Conservation (phyloP, 352 stramenopile genomes). For the Phytophthora kernoviae region DNA sequence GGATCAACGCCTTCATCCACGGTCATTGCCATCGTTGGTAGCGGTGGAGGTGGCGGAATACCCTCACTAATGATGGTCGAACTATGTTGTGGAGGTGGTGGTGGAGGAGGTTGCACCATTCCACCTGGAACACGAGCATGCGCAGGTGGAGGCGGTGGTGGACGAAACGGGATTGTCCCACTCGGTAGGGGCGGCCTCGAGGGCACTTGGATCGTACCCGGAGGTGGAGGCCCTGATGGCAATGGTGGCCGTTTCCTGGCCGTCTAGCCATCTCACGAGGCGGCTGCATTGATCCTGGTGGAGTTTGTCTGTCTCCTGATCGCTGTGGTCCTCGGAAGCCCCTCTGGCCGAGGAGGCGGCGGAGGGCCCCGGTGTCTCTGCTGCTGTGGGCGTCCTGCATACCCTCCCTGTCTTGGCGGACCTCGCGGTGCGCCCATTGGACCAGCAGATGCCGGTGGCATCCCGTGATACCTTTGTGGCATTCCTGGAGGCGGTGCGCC, state of each 20-base stretch:
- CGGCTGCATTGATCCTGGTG: constrained; percentile 16
- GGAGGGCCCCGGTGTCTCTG: constrained; percentile 12
- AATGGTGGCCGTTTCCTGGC: constrained; percentile 65
- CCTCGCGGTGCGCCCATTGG: constrained; percentile 5
- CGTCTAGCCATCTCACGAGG: constrained; percentile 26
- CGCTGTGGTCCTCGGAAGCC: constrained; percentile 6
- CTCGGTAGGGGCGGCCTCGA: constrained; percentile 55
- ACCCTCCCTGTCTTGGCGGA: constrained; percentile 7
- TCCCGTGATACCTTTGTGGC: constrained; percentile 63
- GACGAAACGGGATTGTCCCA: constrained; percentile 37
- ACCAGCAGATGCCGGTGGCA: constrained; percentile 19
- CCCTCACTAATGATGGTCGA: background rate
- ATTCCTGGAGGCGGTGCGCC: constrained; percentile 66
- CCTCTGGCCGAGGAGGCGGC: constrained; percentile 3
- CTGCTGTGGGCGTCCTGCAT: constrained; percentile 13
- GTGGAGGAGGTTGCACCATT: constrained; percentile 16
- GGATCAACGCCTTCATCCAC: constrained; percentile 1
- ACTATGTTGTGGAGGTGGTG: constrained; percentile 13
- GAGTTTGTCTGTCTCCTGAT: constrained; percentile 3
- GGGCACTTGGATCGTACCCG: constrained; percentile 68
- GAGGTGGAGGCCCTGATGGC: constrained; percentile 54
- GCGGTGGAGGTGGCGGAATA: constrained; percentile 5
- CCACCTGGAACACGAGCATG: constrained; percentile 8
- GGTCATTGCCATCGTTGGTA: constrained; percentile 2
- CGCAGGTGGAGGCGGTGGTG: constrained; percentile 44